Evolutionary conservation across 441 rosid genomes (phyloP), one percentile per base, ranked within the genome.

Genomic region (Pelargonium cotyledonis): DNA sequence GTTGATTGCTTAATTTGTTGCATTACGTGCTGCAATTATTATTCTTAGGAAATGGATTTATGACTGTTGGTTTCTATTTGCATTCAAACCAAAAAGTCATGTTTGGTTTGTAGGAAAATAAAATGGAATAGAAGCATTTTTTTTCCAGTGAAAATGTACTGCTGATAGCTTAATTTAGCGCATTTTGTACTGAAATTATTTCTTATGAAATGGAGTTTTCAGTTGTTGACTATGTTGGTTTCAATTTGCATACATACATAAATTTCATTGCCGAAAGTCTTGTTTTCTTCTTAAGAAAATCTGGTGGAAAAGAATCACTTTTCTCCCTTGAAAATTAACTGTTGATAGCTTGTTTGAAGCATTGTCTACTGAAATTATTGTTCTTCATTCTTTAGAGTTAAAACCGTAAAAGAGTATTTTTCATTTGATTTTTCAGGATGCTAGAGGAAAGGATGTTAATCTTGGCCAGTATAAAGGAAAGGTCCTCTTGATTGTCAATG

Each of bases 401-500:
- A n/a, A n/a, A n/a, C n/a, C n/a, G 12, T 12, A 58, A 21, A 4
- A 60, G 4, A 15, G 31, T 16, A 18, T 57, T 61, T 29, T 51
- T n/a, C 53, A 0, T 41, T 73, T 31, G 29, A 21, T 23, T 15
- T 53, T 53, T 53, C 76, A 95, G 98, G 99, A 95, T 79, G 91
- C 89, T 6, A 86, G 75, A 79, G 96, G 91, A 15, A 90, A 78
- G 9, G 95, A 92, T 69, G 95, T 90, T 49, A 87, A 95, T 76
- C 88, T 95, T 26, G 77, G 95, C 72, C 76, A 7, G 35, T 89
- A 89, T 85, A 95, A 85, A 77, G 99, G 98, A 63, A 95, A 92
- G 75, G 95, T 75, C 72, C 93, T 90, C 64, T 68, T 92, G 80
- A 85, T 95, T 72, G 98, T 92, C 75, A 95, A 95, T 81, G 99